Percentiles rank a stretch among this genome's conserved stretches.
phyloP scores from a whole-genome alignment of 2,329 filamentous ascomycete genomes.

The Colletotrichum tofieldiae region DNA sequence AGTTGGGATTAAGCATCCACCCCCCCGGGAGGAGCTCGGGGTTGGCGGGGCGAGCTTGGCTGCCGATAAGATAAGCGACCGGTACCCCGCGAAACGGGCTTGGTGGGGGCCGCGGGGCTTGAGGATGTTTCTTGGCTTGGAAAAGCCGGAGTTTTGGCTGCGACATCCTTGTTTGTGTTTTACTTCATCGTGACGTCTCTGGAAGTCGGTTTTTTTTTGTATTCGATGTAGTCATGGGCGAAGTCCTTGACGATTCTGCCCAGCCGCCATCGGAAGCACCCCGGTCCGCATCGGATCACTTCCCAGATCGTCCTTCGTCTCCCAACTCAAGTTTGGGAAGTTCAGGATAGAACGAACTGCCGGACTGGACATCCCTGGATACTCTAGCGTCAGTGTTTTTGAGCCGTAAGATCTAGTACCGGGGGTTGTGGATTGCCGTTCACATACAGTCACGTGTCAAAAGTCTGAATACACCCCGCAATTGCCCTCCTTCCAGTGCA shows the following conservation, averaged over 20 bases:
- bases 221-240: background rate
- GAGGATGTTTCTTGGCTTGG: constrained; percentile 7
- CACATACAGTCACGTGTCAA: too few relatives aligned
- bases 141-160: background rate
- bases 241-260: background rate
- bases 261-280: background rate
- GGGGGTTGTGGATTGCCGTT: background rate
- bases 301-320: background rate
- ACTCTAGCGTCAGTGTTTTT: too few relatives aligned
- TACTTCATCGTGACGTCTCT: background rate
- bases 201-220: background rate
- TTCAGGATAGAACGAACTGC: background rate
- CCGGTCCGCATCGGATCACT: background rate
- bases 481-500: too few relatives aligned
- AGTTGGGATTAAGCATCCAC: constrained; percentile 3
- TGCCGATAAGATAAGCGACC: constrained; percentile 20
- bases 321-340: background rate
- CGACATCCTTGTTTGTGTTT: constrained; percentile 6
- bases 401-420: background rate
- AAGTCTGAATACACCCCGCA: too few relatives aligned
- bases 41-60: constrained; percentile 14
- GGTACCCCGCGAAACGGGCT: constrained; percentile 20
- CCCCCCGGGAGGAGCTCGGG: background rate
- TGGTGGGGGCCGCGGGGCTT: constrained; percentile 9
- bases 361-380: background rate